Evolutionary conservation across 352 stramenopile genomes (phyloP).

Genomic region (Globisporangium barbulae): DNA sequence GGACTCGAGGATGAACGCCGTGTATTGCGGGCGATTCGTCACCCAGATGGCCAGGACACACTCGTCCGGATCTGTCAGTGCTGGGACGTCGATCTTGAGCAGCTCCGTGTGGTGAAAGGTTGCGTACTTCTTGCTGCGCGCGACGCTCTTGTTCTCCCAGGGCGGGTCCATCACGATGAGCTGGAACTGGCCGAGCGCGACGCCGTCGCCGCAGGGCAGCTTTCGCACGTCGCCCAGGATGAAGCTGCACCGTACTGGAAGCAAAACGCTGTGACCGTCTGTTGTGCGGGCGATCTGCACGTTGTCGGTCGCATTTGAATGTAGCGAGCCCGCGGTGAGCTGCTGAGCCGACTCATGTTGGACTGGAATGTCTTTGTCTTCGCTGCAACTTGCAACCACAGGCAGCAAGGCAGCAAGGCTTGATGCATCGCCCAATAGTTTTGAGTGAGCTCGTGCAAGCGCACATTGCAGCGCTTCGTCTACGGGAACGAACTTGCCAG

Average conservation of each 20-base stretch:
- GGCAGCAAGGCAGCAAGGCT: constrained; percentile 14
- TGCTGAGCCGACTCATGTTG: not conserved
- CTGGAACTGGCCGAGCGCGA: constrained; percentile 18
- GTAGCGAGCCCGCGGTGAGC: not conserved
- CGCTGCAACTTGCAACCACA: not conserved
- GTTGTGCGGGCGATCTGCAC: constrained; percentile 13
- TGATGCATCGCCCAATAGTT: constrained; percentile 16
- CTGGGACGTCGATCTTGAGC: constrained; percentile 35
- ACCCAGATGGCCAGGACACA: constrained; percentile 75
- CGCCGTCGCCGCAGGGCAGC: not conserved
- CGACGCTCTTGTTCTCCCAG: constrained; percentile 79
- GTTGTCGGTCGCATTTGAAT: constrained; percentile 12
- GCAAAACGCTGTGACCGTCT: constrained; percentile 9
- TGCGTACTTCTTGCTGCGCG: constrained; percentile 44
- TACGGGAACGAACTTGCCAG: constrained; percentile 56
- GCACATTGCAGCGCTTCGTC: constrained; percentile 16
- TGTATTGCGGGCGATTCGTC: constrained; percentile 63
- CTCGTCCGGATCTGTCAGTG: constrained; percentile 28
- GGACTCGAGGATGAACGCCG: constrained; percentile 50
- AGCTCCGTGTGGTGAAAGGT: constrained; percentile 63
- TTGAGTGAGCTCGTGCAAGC: constrained; percentile 23
- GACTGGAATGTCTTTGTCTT: not conserved
- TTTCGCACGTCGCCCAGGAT: constrained; percentile 24
- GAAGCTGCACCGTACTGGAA: constrained; percentile 29
- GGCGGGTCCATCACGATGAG: constrained; percentile 71